Percentiles rank a stretch among this genome's conserved stretches.
phyloP scores from a whole-genome alignment of 495 filamentous ascomycete genomes.

The Talaromyces nanjingensis region DNA sequence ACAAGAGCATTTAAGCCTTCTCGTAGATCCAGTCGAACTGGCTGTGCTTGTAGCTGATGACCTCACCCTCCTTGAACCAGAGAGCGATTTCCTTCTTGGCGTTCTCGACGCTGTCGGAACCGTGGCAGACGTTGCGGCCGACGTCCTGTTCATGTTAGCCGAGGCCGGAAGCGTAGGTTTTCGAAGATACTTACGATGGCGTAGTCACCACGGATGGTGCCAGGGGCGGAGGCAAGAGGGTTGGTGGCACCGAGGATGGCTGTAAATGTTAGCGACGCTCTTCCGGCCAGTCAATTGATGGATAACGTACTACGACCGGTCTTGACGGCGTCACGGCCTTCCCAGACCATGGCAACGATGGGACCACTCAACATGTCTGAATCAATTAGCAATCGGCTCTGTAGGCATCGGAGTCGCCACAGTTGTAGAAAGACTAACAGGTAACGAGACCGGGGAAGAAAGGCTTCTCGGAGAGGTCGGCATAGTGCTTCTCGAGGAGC shows the following conservation, averaged over 20 bases:
- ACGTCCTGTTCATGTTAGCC: conserved; percentile 52
- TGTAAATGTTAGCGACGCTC: conserved; percentile 23
- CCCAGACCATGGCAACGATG: conserved; percentile 98
- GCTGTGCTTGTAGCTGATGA: conserved; percentile 70
- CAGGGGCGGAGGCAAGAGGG: conserved; percentile 84
- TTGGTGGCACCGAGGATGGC: conserved; percentile 96
- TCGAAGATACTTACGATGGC: conserved; percentile 44
- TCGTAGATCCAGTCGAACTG: conserved; percentile 93
- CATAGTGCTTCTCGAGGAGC: conserved; percentile 97
- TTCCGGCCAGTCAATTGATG: neutral
- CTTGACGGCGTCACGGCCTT: conserved; percentile 95
- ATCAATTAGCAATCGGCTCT: neutral
- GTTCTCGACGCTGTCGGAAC: conserved; percentile 95
- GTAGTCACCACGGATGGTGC: conserved; percentile 93
- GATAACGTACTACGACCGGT: conserved; percentile 72
- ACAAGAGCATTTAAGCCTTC: conserved; percentile 48
- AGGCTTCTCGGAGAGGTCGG: conserved; percentile 82
- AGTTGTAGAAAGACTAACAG: conserved; percentile 47
- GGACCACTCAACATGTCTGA: conserved; percentile 95
- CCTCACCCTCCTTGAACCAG: conserved; percentile 86
- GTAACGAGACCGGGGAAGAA: conserved; percentile 92
- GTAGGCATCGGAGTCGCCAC: neutral
- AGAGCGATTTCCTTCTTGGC: conserved; percentile 99
- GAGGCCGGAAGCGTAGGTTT: too few species aligned
- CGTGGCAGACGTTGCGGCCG: conserved; percentile 99